Percentiles rank a stretch among this genome's conserved stretches.
phyloP scores from a whole-genome alignment of 805 yeast genomes.

The Danielia oregonensis region DNA sequence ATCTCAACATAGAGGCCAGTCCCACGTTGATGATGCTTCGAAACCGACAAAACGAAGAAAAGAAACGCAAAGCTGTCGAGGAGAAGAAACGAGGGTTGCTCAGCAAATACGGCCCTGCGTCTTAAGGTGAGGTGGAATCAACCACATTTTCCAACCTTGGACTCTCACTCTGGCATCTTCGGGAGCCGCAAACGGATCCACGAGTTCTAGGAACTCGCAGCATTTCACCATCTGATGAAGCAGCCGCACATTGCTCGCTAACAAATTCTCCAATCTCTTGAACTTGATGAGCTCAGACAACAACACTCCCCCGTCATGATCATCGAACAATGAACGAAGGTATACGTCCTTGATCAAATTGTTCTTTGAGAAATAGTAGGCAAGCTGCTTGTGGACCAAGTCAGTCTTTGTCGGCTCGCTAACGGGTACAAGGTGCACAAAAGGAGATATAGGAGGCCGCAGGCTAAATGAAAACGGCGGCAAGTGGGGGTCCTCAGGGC shows the following conservation, averaged over 20 bases:
- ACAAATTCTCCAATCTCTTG: slow-evolving; percentile 13
- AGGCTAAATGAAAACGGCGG: too few relatives aligned
- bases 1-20: slow-evolving; percentile 32
- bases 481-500: too few relatives aligned
- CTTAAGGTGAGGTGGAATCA: not conserved
- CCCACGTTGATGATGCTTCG: slow-evolving; percentile 34
- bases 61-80: slow-evolving; percentile 11
- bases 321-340: slow-evolving; percentile 16
- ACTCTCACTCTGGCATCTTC: slow-evolving; percentile 8
- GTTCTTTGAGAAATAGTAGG: slow-evolving; percentile 21
- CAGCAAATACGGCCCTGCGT: slow-evolving; percentile 10
- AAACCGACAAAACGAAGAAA: slow-evolving; percentile 18
- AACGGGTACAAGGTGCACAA: too few relatives aligned
- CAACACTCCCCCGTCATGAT: slow-evolving; percentile 14
- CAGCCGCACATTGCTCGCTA: slow-evolving; percentile 11
- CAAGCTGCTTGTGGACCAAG: slow-evolving; percentile 13
- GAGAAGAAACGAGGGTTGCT: slow-evolving; percentile 8
- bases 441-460: too few relatives aligned
- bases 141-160: slow-evolving; percentile 18
- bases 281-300: slow-evolving; percentile 15
- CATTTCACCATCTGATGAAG: slow-evolving; percentile 10
- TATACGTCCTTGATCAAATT: slow-evolving; percentile 21
- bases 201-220: slow-evolving; percentile 11
- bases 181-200: slow-evolving; percentile 5
- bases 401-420: too few relatives aligned